These are phyloP conservation scores for Biscogniauxia mediterranea DNA, from an alignment of 2,329 filamentous ascomycete genomes.

Conservation along the genomic window DNA sequence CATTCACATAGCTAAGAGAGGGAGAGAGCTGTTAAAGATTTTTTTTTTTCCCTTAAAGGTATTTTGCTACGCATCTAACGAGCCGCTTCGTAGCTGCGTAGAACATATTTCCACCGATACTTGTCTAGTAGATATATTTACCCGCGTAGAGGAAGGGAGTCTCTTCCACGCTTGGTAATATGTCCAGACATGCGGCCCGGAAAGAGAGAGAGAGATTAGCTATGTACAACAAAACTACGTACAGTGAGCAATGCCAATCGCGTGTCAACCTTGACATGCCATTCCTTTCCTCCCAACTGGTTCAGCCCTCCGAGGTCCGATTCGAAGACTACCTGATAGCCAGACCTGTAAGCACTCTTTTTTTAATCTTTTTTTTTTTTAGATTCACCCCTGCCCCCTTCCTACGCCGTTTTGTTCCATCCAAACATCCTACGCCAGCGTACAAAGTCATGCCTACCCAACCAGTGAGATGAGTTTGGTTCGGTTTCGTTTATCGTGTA, in stretches of 20 bases:
- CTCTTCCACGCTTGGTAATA: background rate
- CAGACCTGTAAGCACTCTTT: background rate
- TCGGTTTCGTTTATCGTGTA: background rate
- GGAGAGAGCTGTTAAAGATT: background rate
- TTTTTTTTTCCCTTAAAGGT: background rate
- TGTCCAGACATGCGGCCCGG: background rate
- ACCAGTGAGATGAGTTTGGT: background rate
- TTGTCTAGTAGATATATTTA: background rate
- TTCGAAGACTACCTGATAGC: background rate
- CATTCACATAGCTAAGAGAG: background rate
- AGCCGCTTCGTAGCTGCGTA: background rate
- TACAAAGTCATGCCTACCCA: background rate
- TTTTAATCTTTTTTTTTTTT: background rate
- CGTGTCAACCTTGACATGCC: background rate
- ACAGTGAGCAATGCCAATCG: slow-evolving; percentile 10
- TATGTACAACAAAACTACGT: slow-evolving; percentile 14
- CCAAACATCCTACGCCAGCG: slow-evolving; percentile 1
- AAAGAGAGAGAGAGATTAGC: slow-evolving; percentile 6
- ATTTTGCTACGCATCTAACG: background rate
- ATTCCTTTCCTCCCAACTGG: background rate
- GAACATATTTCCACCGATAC: background rate
- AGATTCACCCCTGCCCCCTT: background rate
- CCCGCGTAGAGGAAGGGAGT: background rate
- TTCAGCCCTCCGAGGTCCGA: background rate
- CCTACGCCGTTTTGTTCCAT: background rate